phyloP scores from a whole-genome alignment of 345 rosid species.

The Eucalyptus shirleyi region DNA sequence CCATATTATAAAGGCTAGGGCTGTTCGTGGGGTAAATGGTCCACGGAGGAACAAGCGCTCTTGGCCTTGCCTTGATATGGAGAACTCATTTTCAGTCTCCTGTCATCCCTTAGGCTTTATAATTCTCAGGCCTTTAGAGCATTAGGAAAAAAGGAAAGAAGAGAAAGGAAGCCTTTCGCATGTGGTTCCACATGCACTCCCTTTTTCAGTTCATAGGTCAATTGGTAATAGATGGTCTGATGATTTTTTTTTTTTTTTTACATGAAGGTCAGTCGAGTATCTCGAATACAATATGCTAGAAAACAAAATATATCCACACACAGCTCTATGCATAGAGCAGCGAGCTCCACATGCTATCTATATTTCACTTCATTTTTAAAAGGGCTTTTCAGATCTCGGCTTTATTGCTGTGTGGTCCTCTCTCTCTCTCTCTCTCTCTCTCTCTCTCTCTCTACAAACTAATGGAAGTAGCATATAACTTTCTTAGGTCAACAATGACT shows the following conservation, averaged over 20 bases:
- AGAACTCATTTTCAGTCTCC: not conserved
- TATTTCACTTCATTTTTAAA: not conserved
- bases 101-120: not conserved
- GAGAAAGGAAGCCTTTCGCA: not conserved
- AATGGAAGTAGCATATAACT: not conserved
- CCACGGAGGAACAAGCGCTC: not conserved
- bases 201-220: not conserved
- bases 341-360: conserved; percentile 8
- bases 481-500: not conserved
- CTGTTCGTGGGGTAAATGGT: not conserved
- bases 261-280: not conserved
- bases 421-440: not conserved
- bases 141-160: not conserved
- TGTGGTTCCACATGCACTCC: not conserved
- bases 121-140: not conserved
- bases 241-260: not conserved
- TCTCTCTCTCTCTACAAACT: not conserved
- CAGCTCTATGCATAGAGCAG: conserved; percentile 9
- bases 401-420: not conserved
- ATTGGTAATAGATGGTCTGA: not conserved
- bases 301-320: not conserved
- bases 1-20: not conserved
- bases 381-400: not conserved
- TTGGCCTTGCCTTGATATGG: not conserved
- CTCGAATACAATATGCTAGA: not conserved